Evolutionary conservation across 805 yeast genomes (phyloP).

Genomic region (Saturnispora serradocipensis): DNA sequence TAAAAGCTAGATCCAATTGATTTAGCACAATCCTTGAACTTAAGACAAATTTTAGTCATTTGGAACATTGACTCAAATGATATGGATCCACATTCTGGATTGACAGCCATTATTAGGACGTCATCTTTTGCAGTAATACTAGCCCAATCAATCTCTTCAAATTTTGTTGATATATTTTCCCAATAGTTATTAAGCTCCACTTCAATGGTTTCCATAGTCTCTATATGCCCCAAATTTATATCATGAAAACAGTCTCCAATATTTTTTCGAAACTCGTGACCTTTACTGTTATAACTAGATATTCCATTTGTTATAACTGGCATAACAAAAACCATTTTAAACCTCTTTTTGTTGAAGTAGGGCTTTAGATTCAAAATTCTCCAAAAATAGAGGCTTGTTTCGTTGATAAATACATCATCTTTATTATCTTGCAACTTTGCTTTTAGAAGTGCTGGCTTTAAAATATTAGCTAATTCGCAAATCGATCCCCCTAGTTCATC

Average conservation of each 20-base stretch:
- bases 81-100: neutral
- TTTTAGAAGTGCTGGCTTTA: conserved; percentile 25
- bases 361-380: conserved; percentile 51
- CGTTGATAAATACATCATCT: conserved; percentile 36
- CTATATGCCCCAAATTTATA: conserved; percentile 38
- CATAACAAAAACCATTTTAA: conserved; percentile 40
- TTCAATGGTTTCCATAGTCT: conserved; percentile 13
- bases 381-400: conserved; percentile 46
- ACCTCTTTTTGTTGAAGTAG: conserved; percentile 37
- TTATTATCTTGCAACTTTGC: conserved; percentile 15
- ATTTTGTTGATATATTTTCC: neutral
- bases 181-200: conserved; percentile 11
- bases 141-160: neutral
- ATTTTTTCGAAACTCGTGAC: conserved; percentile 30
- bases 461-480: conserved; percentile 17
- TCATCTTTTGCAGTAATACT: neutral
- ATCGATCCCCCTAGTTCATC: neutral
- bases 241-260: conserved; percentile 37
- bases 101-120: conserved; percentile 1
- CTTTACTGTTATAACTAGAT: conserved; percentile 22
- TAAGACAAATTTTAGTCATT: neutral
- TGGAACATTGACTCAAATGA: neutral
- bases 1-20: conserved; percentile 28
- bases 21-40: conserved; percentile 28
- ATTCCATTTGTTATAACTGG: conserved; percentile 17